Evolutionary conservation across 306 rosid genomes (phyloP).

Genomic region (Malus asiatica): DNA sequence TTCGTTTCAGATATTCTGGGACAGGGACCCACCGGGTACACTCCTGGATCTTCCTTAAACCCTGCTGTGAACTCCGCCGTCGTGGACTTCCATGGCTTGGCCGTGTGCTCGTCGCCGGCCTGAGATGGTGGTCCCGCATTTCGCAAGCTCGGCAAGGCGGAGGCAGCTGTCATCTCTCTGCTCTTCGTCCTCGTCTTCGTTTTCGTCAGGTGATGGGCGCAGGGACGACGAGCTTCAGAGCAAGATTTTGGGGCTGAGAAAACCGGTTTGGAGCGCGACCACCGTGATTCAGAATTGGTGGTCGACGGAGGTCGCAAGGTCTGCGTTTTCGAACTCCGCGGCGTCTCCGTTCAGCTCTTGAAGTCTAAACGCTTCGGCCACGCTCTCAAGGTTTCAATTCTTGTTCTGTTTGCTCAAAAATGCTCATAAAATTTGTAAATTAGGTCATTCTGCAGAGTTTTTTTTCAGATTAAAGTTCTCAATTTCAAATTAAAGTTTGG

Average conservation of each 20-base stretch:
- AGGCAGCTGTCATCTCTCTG: constrained; percentile 10
- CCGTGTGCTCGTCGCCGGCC: constrained; percentile 22
- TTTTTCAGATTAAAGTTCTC: neutral
- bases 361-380: constrained; percentile 47
- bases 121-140: constrained; percentile 25
- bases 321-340: constrained; percentile 45
- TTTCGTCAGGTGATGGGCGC: constrained; percentile 1
- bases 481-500: neutral
- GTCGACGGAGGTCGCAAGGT: constrained; percentile 30
- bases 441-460: neutral
- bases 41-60: neutral
- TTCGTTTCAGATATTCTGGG: neutral
- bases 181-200: constrained; percentile 11
- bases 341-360: constrained; percentile 30
- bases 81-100: constrained; percentile 18
- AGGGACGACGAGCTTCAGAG: constrained; percentile 22
- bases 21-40: neutral
- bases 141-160: neutral
- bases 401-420: neutral
- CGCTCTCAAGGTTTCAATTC: constrained; percentile 52
- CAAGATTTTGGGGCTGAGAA: constrained; percentile 26
- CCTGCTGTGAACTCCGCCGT: neutral
- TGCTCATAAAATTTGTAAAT: neutral
- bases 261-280: constrained; percentile 17
- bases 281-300: constrained; percentile 37